These are phyloP conservation scores for Phytophthora rubi DNA, from an alignment of 352 stramenopile species.

Conservation along the genomic window DNA sequence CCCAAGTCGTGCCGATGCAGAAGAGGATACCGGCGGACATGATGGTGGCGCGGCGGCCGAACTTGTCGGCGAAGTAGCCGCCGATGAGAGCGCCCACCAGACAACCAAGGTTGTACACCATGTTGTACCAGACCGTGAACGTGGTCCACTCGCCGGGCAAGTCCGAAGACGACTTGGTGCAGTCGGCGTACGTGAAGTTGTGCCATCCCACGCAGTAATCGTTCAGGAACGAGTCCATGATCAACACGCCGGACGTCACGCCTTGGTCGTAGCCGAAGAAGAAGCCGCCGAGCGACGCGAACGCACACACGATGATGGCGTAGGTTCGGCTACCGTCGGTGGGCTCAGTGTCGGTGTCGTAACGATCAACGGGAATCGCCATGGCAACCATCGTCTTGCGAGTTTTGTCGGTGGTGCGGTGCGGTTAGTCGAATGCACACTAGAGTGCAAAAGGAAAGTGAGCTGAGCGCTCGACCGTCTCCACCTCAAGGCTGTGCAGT, in stretches of 20 bases:
- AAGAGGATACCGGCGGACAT: constrained; percentile 39
- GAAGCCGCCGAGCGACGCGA: constrained; percentile 38
- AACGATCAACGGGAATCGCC: constrained; percentile 22
- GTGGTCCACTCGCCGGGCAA: constrained; percentile 37
- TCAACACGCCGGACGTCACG: constrained; percentile 37
- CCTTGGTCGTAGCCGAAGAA: constrained; percentile 47
- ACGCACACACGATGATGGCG: constrained; percentile 42
- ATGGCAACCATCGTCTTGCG: constrained; percentile 15
- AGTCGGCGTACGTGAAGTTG: constrained; percentile 40
- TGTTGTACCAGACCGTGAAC: constrained; percentile 46
- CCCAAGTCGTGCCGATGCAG: constrained; percentile 41
- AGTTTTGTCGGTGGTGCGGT: background rate
- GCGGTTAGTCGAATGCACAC: background rate
- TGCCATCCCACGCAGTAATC: constrained; percentile 49
- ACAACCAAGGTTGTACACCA: constrained; percentile 50
- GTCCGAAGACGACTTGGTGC: constrained; percentile 25
- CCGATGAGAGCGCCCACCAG: constrained; percentile 41
- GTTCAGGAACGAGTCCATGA: constrained; percentile 46
- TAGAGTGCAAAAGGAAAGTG: constrained; percentile 33
- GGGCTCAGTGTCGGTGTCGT: constrained; percentile 21
- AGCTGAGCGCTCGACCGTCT: background rate
- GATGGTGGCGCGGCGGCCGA: constrained; percentile 38
- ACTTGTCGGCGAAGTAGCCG: constrained; percentile 35
- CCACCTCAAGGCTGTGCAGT: background rate
- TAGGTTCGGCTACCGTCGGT: constrained; percentile 34